phyloP scores from a whole-genome alignment of 805 yeast species.

The Saturnispora kantuleensis region DNA sequence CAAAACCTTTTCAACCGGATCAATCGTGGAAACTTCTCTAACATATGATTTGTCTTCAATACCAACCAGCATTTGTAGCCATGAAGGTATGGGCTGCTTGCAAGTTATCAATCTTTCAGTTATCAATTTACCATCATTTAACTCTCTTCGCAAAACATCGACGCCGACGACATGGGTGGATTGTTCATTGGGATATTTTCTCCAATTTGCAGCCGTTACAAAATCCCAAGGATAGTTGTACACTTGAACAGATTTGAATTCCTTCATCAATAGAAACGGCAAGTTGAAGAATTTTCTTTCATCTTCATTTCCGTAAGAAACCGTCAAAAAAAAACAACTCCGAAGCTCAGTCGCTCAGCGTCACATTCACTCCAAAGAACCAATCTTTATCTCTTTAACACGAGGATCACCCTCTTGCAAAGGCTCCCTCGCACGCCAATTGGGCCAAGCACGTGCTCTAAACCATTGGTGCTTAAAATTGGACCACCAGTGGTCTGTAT shows the following conservation, averaged over 20 bases:
- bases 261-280: constrained; percentile 44
- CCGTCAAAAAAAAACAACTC: neutral
- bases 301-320: neutral
- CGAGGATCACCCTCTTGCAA: neutral
- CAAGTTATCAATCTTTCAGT: constrained; percentile 88
- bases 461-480: constrained; percentile 28
- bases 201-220: constrained; percentile 95
- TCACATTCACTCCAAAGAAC: neutral
- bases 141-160: constrained; percentile 70
- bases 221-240: constrained; percentile 89
- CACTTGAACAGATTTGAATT: constrained; percentile 58
- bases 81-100: constrained; percentile 73
- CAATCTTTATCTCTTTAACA: neutral
- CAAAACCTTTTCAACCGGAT: constrained; percentile 50
- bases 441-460: constrained; percentile 32
- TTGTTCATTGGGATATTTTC: constrained; percentile 89
- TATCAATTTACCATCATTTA: constrained; percentile 48
- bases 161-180: constrained; percentile 91
- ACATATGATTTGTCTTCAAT: constrained; percentile 67
- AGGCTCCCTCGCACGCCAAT: constrained; percentile 4
- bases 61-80: constrained; percentile 70
- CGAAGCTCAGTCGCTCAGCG: neutral
- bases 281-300: neutral
- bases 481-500: constrained; percentile 20
- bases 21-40: constrained; percentile 82